Evolutionary conservation across 2,329 filamentous ascomycete species (phyloP), one percentile per base, ranked within the genome.

Genomic region (Botrytis deweyae): DNA sequence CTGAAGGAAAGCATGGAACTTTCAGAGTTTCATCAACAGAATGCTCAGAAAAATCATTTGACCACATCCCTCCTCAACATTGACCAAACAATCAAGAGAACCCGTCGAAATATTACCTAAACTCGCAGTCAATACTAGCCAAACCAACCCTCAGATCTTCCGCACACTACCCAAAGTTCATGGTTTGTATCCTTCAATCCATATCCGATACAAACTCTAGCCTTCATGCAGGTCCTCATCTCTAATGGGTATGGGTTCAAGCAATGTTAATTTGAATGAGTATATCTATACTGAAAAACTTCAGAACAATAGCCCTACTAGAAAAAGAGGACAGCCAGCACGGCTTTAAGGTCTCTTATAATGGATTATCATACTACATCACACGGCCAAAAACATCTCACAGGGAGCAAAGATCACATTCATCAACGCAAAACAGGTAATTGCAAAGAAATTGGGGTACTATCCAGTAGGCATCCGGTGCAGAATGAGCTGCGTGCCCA

Each of bases 381-480:
- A 69, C 10, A 33, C 49, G 3, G 29, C 16, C 0, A 8, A 9
- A 58, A 12, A 16, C 3, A 25, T 40, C 36, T 22, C 46, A 33
- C 12, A 22, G 8, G 12, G 20, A 40, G 18, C 25, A 25, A 14
- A 12, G 6, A 18, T 42, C 42, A 33, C 10, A 40, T 22, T 7
- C 25, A 42, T 29, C 29, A n/a, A 9, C 1, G 20, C 25, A 44
- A 36, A 59, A n/a, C 3, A 42, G 9, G 42, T 14, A 33, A 36
- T 71, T 44, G 29, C 33, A 67, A 66, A 42, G 70, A 72, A 66
- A 25, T 29, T 49, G 20, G 20, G 44, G 36, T 72, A 49, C 46
- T 67, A 68, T 69, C 66, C 66, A 69, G 49, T 69, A 69, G 49
- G 66, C 49, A 58, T 69, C 66, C 29, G 20, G 49, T 46, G 62